Conservation (phyloP, 805 yeast genomes). For the Vanderwaltozyma verrucispora region DNA sequence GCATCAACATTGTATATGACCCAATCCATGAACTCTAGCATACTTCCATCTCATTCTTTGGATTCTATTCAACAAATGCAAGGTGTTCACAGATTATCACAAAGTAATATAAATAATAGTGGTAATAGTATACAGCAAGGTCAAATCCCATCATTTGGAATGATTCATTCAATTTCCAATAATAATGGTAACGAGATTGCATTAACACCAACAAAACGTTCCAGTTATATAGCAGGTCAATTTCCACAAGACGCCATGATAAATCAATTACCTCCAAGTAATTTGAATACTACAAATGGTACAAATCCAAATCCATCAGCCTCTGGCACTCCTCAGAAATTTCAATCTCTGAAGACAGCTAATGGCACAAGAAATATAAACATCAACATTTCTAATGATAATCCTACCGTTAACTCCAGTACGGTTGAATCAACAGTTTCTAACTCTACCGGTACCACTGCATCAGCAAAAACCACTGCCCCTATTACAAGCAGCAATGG, state of each 20-base stretch:
- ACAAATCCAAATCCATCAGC: neutral
- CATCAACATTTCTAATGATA: neutral
- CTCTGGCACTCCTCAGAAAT: neutral
- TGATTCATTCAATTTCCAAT: neutral
- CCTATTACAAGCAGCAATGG: no score
- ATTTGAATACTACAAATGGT: neutral
- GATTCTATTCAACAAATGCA: constrained; percentile 2
- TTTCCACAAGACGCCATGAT: no score
- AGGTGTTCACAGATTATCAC: neutral
- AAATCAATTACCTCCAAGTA: no score
- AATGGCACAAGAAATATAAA: neutral
- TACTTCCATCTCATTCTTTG: constrained; percentile 2
- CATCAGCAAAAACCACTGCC: no score
- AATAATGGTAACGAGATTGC: neutral
- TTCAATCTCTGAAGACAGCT: neutral
- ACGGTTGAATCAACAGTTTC: no score
- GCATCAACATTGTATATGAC: constrained; percentile 11
- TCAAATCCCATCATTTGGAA: neutral
- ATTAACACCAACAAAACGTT: neutral
- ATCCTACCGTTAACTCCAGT: no score
- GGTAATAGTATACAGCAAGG: neutral
- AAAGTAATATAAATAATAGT: neutral
- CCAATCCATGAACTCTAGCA: neutral
- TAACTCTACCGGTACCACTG: no score
- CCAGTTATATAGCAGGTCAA: neutral